Conservation (phyloP, 2,329 filamentous ascomycete species). For the Phaeosphaeriaceae sp. region DNA sequence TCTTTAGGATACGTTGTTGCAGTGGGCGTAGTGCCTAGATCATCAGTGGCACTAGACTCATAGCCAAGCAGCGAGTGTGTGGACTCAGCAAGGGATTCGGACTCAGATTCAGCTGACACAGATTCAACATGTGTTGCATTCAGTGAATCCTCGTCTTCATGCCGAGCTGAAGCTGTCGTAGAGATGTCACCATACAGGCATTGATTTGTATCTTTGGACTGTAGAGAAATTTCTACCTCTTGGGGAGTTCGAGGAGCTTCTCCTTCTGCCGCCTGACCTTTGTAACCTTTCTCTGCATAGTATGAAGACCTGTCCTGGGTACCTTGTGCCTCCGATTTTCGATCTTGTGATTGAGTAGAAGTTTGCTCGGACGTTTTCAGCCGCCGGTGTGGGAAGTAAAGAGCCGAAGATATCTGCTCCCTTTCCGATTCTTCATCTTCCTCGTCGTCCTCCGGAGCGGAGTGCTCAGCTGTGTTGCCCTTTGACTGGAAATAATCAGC, state of each 20-base stretch:
- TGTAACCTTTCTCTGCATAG: slow-evolving; percentile 35
- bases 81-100: slow-evolving; percentile 52
- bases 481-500: slow-evolving; percentile 39
- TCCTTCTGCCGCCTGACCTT: slow-evolving; percentile 33
- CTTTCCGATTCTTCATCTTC: slow-evolving; percentile 71
- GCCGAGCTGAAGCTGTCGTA: slow-evolving; percentile 47
- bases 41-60: slow-evolving; percentile 62
- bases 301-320: slow-evolving; percentile 33
- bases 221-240: slow-evolving; percentile 69
- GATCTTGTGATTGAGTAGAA: slow-evolving; percentile 27
- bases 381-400: slow-evolving; percentile 79
- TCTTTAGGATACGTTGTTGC: slow-evolving; percentile 39
- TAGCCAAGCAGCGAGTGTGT: slow-evolving; percentile 55
- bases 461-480: slow-evolving; percentile 25
- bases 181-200: slow-evolving; percentile 66
- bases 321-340: slow-evolving; percentile 34
- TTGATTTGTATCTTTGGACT: slow-evolving; percentile 66
- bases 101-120: slow-evolving; percentile 50
- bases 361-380: slow-evolving; percentile 51
- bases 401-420: slow-evolving; percentile 85
- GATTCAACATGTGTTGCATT: slow-evolving; percentile 32
- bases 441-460: slow-evolving; percentile 54
- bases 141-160: slow-evolving; percentile 50
- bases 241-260: slow-evolving; percentile 47
- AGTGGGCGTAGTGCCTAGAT: slow-evolving; percentile 53